Evolutionary conservation across 352 stramenopile genomes (phyloP), one percentile per base, ranked within the genome.

Genomic region (Thalassiosira ordinaria): DNA sequence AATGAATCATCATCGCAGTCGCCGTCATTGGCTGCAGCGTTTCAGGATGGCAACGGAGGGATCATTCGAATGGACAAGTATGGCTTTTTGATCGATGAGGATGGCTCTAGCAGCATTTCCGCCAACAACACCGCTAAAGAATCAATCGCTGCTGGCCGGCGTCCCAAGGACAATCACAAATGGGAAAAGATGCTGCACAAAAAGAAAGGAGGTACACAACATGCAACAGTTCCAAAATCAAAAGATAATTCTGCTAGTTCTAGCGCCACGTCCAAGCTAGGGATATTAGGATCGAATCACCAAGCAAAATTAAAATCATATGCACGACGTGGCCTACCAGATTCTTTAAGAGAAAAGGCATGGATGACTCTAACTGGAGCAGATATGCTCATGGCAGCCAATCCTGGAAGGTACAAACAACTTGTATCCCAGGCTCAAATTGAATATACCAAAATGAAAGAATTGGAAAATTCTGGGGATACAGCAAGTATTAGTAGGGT

Each of bases 361-460:
- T 84, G 75, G 75, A 78, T 53, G 47, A 46, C 61, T 22, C 35
- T 84, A 1, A 84, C 68, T 0, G 75, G 75, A 7, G 75, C 79
- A 3, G 75, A 84, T 44, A 5, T 65, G 0, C 67, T 84, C 11
- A 76, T 84, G 63, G 59, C 20, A 8, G 47, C 64, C 31, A 35
- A 51, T 20, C 14, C 37, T 18, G 61, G 68, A 0, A 46, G 68
- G 39, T 84, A 84, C 51, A 22, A 75, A 13, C 46, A 56, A 20
- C 20, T 84, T n/a, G 61, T 84, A 1, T 20, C 39, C 20, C 22
- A 49, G 22, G 68, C 75, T 16, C 41, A 63, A 1, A 57, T 49
- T 9, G 64, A 75, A 39, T 70, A n/a, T n/a, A n/a, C n/a, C n/a
- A n/a, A n/a, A n/a, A n/a, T n/a, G n/a, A n/a, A n/a, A n/a, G n/a